A percentile compares a stretch with the other conserved stretches of the same genome.
Conservation (phyloP, 352 stramenopile species). For the Pythium pectinolyticum region DNA sequence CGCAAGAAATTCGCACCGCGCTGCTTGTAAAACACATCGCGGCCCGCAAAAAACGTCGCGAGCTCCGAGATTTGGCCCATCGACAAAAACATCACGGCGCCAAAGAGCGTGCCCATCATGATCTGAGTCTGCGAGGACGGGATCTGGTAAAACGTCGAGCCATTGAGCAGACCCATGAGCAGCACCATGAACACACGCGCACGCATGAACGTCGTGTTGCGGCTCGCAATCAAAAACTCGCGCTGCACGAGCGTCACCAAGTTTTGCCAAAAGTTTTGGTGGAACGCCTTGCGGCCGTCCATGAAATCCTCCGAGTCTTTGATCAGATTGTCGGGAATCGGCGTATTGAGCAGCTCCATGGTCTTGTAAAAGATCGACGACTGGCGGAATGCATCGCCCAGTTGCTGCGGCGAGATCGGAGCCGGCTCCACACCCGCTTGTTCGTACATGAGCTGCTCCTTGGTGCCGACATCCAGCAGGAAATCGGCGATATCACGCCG, state of each 20-base stretch:
- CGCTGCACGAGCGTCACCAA: conserved; percentile 58
- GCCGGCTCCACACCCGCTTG: conserved; percentile 1
- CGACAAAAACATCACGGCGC: conserved; percentile 70
- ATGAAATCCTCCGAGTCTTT: conserved; percentile 64
- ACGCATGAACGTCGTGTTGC: conserved; percentile 40
- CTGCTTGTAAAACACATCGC: conserved; percentile 85
- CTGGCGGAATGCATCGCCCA: conserved; percentile 40
- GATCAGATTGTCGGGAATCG: conserved; percentile 87
- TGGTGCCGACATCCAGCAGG: conserved; percentile 50
- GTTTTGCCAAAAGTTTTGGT: conserved; percentile 38
- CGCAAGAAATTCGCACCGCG: conserved; percentile 82
- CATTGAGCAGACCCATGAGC: conserved; percentile 51
- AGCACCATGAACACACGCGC: conserved; percentile 38
- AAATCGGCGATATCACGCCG: conserved; percentile 53
- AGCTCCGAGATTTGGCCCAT: conserved; percentile 76
- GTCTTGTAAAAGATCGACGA: conserved; percentile 43
- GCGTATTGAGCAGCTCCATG: conserved; percentile 72
- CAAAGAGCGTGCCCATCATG: conserved; percentile 82
- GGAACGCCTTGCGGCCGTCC: conserved; percentile 37
- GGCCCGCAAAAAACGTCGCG: conserved; percentile 65
- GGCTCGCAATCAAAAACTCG: conserved; percentile 68
- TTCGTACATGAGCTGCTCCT: conserved; percentile 42
- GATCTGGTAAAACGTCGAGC: conserved; percentile 48
- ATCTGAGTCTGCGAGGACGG: conserved; percentile 38
- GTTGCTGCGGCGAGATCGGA: conserved; percentile 48